Evolutionary conservation across 768 basidiomycete genomes (phyloP), one percentile per base, ranked within the genome.

Genomic region (Kwoniella bestiolae): DNA sequence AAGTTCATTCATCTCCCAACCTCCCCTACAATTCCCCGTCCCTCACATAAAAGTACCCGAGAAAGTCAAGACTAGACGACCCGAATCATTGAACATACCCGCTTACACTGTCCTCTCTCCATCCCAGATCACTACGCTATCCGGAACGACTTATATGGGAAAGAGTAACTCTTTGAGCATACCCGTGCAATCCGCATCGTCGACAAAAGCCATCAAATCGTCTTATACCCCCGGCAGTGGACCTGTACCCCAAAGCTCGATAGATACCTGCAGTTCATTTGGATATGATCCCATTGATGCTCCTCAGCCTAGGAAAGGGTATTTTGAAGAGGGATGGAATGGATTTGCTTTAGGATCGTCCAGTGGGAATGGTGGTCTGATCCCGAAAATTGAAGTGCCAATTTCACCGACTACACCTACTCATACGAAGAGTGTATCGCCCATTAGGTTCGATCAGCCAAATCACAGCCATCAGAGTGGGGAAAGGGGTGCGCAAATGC

Each of bases 161-260:
- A 32, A n/a, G 6, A 23, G 23, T 55, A 32, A 35, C n/a, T n/a
- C 29, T 32, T 55, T 28, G 34, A 21, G n/a, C 5, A 29, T 31
- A 3, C 34, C 50, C 3, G 57, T 41, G 18, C 12, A 18, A 41
- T 41, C 46, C 4, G 21, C 28, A n/a, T 51, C n/a, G 3, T 65
- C 64, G 1, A 65, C 12, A n/a, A 5, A 26, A 28, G 57, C 47
- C 25, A 58, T 65, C 28, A 65, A 60, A 46, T 65, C 64, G 6
- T n/a, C 49, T 25, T 3, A n/a, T 18, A 23, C 41, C 4, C 3
- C 59, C 16, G 3, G 6, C 11, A 6, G 11, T 47, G 11, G 29
- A 3, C 50, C 50, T 6, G 7, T 25, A 6, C 26, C 50, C 3
- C 26, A 35, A 55, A 34, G 2, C 23, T 55, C 52, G 14, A 18